Evolutionary conservation across 2,329 filamentous ascomycete genomes (phyloP).

Genomic region (Fusarium coffeatum): DNA sequence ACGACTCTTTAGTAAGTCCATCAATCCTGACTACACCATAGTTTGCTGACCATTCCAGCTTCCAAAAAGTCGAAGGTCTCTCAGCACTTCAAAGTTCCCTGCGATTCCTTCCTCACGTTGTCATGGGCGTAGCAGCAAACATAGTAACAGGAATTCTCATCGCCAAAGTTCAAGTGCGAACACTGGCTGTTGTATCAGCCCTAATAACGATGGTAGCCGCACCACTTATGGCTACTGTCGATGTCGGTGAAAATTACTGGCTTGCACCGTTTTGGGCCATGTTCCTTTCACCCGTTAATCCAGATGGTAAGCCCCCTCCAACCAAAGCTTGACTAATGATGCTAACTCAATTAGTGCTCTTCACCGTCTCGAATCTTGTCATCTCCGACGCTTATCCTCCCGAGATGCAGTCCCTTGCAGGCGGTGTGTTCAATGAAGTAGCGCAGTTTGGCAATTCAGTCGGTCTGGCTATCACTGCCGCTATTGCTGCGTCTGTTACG

Average conservation of each 20-base stretch:
- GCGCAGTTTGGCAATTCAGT: conserved; percentile 67
- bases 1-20: conserved; percentile 58
- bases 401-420: conserved; percentile 67
- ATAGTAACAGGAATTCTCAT: conserved; percentile 57
- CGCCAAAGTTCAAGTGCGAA: conserved; percentile 53
- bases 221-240: conserved; percentile 65
- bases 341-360: conserved; percentile 55
- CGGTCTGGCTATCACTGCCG: conserved; percentile 62
- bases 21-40: accelerated
- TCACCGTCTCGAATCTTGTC: conserved; percentile 66
- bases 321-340: accelerated
- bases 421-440: conserved; percentile 69
- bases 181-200: conserved; percentile 54
- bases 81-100: conserved; percentile 60
- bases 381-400: conserved; percentile 66
- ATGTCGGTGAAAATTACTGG: conserved; percentile 64
- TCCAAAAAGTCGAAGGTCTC: conserved; percentile 60
- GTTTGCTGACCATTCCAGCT: conserved; percentile 47
- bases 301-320: conserved; percentile 50
- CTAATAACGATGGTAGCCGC: conserved; percentile 60
- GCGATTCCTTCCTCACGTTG: conserved; percentile 60
- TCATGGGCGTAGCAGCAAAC: conserved; percentile 58
- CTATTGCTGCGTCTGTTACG: conserved; percentile 60
- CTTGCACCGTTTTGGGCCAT: conserved; percentile 57
- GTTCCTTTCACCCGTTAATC: conserved; percentile 58